phyloP scores from a whole-genome alignment of 805 yeast genomes.

The Kluyveromyces aestuarii region DNA sequence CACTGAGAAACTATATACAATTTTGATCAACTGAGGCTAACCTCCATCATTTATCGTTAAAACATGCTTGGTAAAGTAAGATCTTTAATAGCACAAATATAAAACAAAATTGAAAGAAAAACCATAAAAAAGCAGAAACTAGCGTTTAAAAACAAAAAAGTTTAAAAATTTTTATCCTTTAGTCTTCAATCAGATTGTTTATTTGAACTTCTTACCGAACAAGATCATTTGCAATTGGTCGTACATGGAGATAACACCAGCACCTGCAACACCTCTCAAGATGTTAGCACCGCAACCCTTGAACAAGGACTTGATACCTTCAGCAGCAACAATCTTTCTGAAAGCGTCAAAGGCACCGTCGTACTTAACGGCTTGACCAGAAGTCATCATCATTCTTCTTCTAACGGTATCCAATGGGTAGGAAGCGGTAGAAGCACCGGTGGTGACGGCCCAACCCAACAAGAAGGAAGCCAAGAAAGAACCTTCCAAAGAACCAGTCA shows the following conservation, averaged over 20 bases:
- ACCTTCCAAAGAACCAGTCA: slow-evolving; percentile 92
- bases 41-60: not conserved
- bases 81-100: not conserved
- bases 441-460: slow-evolving; percentile 96
- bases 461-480: slow-evolving; percentile 91
- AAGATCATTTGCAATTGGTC: slow-evolving; percentile 92
- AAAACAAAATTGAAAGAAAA: not conserved
- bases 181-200: slow-evolving; percentile 13
- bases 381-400: slow-evolving; percentile 99
- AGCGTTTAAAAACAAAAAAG: not conserved
- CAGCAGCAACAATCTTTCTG: slow-evolving; percentile 87
- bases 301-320: slow-evolving; percentile 89
- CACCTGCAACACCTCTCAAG: slow-evolving; percentile 99
- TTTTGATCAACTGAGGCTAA: not conserved
- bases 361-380: slow-evolving; percentile 97
- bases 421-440: slow-evolving; percentile 97
- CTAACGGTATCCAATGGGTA: slow-evolving; percentile 98
- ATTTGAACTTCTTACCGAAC: slow-evolving; percentile 92
- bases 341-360: slow-evolving; percentile 91
- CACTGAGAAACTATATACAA: not conserved
- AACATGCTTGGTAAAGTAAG: not conserved
- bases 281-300: slow-evolving; percentile 99
- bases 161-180: slow-evolving; percentile 2
- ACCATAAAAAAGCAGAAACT: not conserved
- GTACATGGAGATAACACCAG: slow-evolving; percentile 97